These are phyloP conservation scores for Neurospora discreta DNA, from an alignment of 495 filamentous ascomycete genomes.

Conservation along the genomic window DNA sequence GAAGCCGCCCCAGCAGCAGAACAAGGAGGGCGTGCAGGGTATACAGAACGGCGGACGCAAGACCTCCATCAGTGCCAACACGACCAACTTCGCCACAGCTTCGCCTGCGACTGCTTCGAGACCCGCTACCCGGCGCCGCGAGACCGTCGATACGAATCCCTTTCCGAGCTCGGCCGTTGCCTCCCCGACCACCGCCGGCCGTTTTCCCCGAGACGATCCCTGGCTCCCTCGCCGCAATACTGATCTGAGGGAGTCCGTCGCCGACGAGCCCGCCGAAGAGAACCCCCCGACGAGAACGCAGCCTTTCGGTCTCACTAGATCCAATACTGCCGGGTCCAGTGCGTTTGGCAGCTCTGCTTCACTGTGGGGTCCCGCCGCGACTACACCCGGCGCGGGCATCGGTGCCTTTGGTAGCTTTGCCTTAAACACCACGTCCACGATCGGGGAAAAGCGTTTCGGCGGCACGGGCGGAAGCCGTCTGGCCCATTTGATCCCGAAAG, in stretches of 20 bases:
- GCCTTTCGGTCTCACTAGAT: conserved; percentile 57
- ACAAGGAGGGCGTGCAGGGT: conserved; percentile 49
- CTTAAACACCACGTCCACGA: conserved; percentile 32
- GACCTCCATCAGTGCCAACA: conserved; percentile 55
- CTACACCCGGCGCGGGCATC: conserved; percentile 48
- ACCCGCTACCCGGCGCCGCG: conserved; percentile 66
- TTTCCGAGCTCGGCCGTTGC: conserved; percentile 41
- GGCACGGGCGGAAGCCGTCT: conserved; percentile 68
- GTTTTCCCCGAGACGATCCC: conserved; percentile 37
- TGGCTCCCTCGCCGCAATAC: conserved; percentile 69
- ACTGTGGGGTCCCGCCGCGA: conserved; percentile 53
- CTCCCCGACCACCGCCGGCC: conserved; percentile 38
- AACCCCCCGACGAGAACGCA: conserved; percentile 22
- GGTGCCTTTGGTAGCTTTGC: conserved; percentile 85
- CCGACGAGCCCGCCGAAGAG: conserved; percentile 39
- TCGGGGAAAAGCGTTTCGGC: conserved; percentile 65
- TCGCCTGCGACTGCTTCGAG: conserved; percentile 57
- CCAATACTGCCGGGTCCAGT: conserved; percentile 41
- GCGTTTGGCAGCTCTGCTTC: conserved; percentile 41
- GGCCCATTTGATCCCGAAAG: conserved; percentile 71
- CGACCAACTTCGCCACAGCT: conserved; percentile 32
- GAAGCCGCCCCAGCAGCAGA: conserved; percentile 63
- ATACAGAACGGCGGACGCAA: conserved; percentile 51
- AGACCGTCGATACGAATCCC: conserved; percentile 73
- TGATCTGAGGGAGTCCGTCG: conserved; percentile 35